A percentile compares a stretch with the other conserved stretches of the same genome.
These are phyloP conservation scores for Globisporangium nagaii DNA, from an alignment of 352 stramenopile species.

Conservation along the genomic window DNA sequence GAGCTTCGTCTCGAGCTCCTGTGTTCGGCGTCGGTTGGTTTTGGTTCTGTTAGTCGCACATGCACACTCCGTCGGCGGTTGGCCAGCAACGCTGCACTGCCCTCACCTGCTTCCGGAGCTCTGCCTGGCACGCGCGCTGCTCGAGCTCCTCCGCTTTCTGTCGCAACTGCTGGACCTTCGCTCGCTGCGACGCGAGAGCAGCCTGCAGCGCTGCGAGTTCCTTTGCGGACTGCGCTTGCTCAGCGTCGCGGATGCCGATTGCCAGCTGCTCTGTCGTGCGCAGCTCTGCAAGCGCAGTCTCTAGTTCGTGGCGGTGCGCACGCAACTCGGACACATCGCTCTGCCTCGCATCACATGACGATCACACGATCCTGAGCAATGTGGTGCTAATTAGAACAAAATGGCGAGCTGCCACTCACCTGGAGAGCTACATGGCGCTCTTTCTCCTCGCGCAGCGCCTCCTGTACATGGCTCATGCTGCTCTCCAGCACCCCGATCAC, in stretches of 20 bases:
- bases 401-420: too few species aligned
- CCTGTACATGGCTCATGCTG: conserved; percentile 16
- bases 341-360: background rate
- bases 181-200: conserved; percentile 12
- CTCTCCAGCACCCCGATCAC: conserved; percentile 19
- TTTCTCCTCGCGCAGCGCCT: conserved; percentile 11
- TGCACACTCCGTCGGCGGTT: background rate
- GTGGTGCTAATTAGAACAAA: too few species aligned
- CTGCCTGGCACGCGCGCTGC: conserved; percentile 1
- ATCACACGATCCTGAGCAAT: too few species aligned
- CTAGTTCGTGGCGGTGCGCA: conserved; percentile 15
- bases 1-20: conserved; percentile 11
- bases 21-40: too few species aligned
- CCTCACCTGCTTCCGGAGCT: conserved; percentile 10
- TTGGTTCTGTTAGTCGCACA: background rate
- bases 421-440: conserved; percentile 10
- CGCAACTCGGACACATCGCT: conserved; percentile 12
- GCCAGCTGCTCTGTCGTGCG: conserved; percentile 15
- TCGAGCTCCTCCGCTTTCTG: background rate
- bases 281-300: conserved; percentile 20
- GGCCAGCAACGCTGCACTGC: background rate
- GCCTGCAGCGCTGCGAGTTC: conserved; percentile 12
- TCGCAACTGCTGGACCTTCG: conserved; percentile 1
- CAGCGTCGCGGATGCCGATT: conserved; percentile 18
- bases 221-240: conserved; percentile 24